Evolutionary conservation across 164 flowering plant species (phyloP).

Genomic region (Euptelea pleiosperma): DNA sequence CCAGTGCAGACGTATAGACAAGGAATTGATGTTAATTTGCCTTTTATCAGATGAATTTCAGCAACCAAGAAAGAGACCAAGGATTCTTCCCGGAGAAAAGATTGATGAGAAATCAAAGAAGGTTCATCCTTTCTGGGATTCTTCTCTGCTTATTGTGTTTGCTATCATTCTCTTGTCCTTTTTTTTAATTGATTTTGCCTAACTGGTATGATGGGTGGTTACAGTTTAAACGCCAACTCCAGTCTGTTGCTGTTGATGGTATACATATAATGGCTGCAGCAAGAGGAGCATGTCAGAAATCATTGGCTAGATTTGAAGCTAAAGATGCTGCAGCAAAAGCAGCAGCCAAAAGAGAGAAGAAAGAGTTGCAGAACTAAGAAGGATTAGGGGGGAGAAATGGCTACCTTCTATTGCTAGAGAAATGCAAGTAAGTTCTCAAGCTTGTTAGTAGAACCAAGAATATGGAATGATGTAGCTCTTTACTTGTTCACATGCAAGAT

Average conservation of each 20-base stretch:
- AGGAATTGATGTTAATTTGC: background rate
- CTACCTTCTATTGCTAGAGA: slow-evolving; percentile 74
- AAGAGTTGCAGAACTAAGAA: slow-evolving; percentile 76
- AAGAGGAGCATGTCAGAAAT: slow-evolving; percentile 41
- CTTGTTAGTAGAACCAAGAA: background rate
- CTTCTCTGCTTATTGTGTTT: background rate
- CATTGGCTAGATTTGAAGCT: slow-evolving; percentile 61
- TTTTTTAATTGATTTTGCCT: background rate
- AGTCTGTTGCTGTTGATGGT: slow-evolving; percentile 75
- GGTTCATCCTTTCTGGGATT: slow-evolving; percentile 32
- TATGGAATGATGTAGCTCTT: too few species aligned
- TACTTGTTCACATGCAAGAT: too few species aligned
- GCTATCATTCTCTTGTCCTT: background rate
- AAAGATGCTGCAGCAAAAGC: slow-evolving; percentile 63
- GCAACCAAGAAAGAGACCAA: slow-evolving; percentile 71
- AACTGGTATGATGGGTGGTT: slow-evolving; percentile 6
- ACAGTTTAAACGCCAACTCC: slow-evolving; percentile 59
- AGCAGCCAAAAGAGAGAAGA: slow-evolving; percentile 77
- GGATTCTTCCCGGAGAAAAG: slow-evolving; percentile 55
- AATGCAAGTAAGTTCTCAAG: slow-evolving; percentile 31
- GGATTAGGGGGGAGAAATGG: slow-evolving; percentile 91
- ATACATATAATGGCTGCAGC: slow-evolving; percentile 62
- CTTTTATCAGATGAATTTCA: slow-evolving; percentile 49
- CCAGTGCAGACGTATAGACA: background rate
- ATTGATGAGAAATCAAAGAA: slow-evolving; percentile 75